These are phyloP conservation scores for Syncephalastrum racemosum DNA, from an alignment of 371 early-diverging fungal genomes.

Conservation along the genomic window DNA sequence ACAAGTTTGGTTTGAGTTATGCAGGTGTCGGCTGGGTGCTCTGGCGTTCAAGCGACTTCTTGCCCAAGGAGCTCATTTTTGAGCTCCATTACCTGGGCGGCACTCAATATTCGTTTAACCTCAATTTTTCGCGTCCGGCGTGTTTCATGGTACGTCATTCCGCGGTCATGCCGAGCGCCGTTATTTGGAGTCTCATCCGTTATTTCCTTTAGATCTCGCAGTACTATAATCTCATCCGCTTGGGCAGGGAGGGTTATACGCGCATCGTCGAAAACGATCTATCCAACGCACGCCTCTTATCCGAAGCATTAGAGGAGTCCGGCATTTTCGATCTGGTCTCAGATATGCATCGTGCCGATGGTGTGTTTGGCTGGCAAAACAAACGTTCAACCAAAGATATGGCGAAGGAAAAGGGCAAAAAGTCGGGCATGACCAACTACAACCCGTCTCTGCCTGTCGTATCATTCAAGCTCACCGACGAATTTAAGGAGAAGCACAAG, in stretches of 20 bases:
- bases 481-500: slow-evolving; percentile 40
- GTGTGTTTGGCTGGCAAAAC: slow-evolving; percentile 27
- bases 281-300: slow-evolving; percentile 52
- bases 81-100: slow-evolving; percentile 68
- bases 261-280: slow-evolving; percentile 54
- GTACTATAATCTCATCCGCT: slow-evolving; percentile 76
- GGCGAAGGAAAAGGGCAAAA: slow-evolving; percentile 9
- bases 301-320: slow-evolving; percentile 48
- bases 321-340: slow-evolving; percentile 60
- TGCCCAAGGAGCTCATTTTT: slow-evolving; percentile 70
- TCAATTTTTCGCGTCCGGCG: slow-evolving; percentile 72
- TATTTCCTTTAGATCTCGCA: slow-evolving; percentile 48
- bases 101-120: slow-evolving; percentile 58
- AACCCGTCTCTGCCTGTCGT: slow-evolving; percentile 61
- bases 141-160: slow-evolving; percentile 45
- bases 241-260: slow-evolving; percentile 64
- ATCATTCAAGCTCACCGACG: slow-evolving; percentile 56
- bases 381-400: background rate
- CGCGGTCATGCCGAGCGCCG: background rate
- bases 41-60: slow-evolving; percentile 57
- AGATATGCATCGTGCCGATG: slow-evolving; percentile 56
- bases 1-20: slow-evolving; percentile 73
- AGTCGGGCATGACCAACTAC: slow-evolving; percentile 17
- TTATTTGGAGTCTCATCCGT: background rate
- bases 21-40: slow-evolving; percentile 73